phyloP scores from a whole-genome alignment of 2,329 filamentous ascomycete species.

The Fusarium sacchari region DNA sequence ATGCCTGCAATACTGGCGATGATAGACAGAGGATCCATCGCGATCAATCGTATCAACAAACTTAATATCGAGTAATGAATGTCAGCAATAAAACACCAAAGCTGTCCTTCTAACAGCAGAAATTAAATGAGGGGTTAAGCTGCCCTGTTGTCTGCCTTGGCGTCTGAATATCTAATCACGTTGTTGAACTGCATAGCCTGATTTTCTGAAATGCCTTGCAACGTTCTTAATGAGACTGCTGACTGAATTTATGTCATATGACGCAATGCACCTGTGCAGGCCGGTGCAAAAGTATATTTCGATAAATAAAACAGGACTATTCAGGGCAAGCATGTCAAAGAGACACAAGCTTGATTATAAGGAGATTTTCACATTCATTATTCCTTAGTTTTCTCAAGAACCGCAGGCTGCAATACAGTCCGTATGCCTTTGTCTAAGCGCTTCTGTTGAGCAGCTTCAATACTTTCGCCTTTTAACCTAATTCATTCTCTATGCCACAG shows the following conservation, averaged over 20 bases:
- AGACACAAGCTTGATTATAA: not conserved
- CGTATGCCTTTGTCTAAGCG: not conserved
- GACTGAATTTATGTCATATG: too few species aligned
- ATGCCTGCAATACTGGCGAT: not conserved
- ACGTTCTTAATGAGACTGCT: not conserved
- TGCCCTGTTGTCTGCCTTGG: not conserved
- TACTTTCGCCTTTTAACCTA: accelerated
- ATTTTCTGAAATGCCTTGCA: not conserved
- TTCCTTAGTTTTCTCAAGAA: not conserved
- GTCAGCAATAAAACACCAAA: not conserved
- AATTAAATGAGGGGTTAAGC: not conserved
- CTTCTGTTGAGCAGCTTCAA: not conserved
- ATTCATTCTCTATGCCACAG: too few species aligned
- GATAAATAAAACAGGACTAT: not conserved
- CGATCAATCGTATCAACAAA: accelerated
- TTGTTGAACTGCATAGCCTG: not conserved
- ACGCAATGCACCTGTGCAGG: too few species aligned
- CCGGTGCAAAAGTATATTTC: not conserved
- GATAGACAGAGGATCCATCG: not conserved
- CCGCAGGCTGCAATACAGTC: not conserved
- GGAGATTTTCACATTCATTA: not conserved
- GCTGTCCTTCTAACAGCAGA: not conserved
- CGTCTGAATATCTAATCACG: not conserved
- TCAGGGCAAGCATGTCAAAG: not conserved
- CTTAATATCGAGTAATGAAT: accelerated